Percentiles rank a stretch among this genome's conserved stretches.
These are phyloP conservation scores for Komagataella populi DNA, from an alignment of 805 yeast genomes.

Conservation along the genomic window DNA sequence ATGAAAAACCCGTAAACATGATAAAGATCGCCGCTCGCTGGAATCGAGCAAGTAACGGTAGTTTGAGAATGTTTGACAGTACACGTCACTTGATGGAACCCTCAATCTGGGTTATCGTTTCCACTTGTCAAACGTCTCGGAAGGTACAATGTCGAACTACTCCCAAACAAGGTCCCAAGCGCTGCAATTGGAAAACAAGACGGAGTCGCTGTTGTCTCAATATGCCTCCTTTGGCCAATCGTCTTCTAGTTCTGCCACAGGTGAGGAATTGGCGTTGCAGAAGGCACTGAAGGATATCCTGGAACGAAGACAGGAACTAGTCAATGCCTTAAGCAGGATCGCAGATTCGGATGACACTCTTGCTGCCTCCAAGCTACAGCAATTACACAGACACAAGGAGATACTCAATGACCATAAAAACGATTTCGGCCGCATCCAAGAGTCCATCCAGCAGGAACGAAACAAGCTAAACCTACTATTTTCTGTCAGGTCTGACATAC, in stretches of 20 bases:
- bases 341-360: conserved; percentile 43
- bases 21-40: not conserved
- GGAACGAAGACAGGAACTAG: conserved; percentile 36
- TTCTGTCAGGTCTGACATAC: conserved; percentile 70
- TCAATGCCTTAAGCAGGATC: conserved; percentile 36
- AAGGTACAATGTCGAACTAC: conserved; percentile 20
- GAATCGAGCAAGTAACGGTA: not conserved
- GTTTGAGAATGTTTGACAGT: not conserved
- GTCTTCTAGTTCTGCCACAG: conserved; percentile 30
- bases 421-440: conserved; percentile 45
- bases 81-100: not conserved
- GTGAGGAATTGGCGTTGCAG: conserved; percentile 32
- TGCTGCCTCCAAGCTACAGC: conserved; percentile 67
- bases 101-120: not conserved
- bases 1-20: not conserved
- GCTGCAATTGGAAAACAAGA: conserved; percentile 56
- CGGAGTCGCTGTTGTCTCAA: conserved; percentile 36
- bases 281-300: conserved; percentile 37
- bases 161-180: conserved; percentile 58
- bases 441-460: conserved; percentile 55
- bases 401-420: conserved; percentile 54
- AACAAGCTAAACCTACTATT: conserved; percentile 61
- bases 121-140: not conserved
- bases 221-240: conserved; percentile 43
- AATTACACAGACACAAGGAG: conserved; percentile 72